Base-by-base conservation (phyloP, 2,329 filamentous ascomycete genomes). In the Sphaerulina vaccinii region DNA sequence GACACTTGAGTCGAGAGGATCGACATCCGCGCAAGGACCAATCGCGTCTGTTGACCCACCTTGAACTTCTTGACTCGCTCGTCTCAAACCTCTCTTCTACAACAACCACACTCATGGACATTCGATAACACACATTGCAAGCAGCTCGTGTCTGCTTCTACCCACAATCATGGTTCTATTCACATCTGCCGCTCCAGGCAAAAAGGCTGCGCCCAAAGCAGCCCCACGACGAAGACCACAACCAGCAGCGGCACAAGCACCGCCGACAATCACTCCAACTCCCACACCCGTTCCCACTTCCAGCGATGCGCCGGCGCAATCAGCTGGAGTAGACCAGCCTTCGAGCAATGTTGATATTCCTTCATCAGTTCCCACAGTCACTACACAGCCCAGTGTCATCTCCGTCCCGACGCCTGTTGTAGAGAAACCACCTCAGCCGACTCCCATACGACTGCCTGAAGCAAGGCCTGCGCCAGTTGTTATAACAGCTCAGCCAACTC, bases 171-270 rank as follows among this genome's bases (percentile, higher is more conserved):
- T 77, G 39, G 57, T 62, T 16, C 73, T 80, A 38, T 79, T 78
- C 54, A 79, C 76, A 61, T 81, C 79, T 49, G 77, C 74, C 36
- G 78, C 80, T 56, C 70, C 72, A 15, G 72, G 71, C 63, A 77
- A 74, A 60, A 75, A 74, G 61, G 72, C 76, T 52, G 74, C 73
- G 3, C 76, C 76, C 33, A 78, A 77, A 58, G 73, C 69, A 41
- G 67, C 70, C 23, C 68, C 69, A 35, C 71, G 75, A 44, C 68
- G 75, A 23, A 71, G 75, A 43, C 66, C 64, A 38, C 68, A 67
- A 43, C 66, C 23, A 45, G n/a, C 37, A 51, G 11, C 48, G 46
- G 21, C 51, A 55, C 18, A 40, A 58, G 33, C 59, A 27, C 59
- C 19, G 53, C 58, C 40, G 41, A 55, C 33, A 42, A 55, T 24